Conservation (phyloP, 306 rosid genomes). For the Hippophae tibetana region DNA sequence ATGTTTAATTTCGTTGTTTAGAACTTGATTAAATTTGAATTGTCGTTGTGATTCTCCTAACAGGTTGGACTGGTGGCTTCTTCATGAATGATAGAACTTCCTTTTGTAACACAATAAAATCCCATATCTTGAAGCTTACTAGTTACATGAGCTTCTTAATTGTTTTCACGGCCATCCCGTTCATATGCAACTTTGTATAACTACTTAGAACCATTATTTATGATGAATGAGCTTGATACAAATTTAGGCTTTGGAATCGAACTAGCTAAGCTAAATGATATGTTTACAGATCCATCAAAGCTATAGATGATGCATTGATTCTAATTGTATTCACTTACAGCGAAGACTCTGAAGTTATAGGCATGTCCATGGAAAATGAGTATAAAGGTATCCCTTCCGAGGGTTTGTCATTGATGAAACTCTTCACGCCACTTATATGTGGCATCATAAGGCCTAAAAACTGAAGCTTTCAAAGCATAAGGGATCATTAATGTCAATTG, state of each 20-base stretch:
- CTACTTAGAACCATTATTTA: conserved; percentile 73
- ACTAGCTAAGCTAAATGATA: conserved; percentile 76
- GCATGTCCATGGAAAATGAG: conserved; percentile 78
- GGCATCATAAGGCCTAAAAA: conserved; percentile 86
- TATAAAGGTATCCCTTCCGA: conserved; percentile 89
- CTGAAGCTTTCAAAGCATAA: conserved; percentile 63
- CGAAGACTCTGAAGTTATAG: conserved; percentile 70
- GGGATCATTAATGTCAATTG: conserved; percentile 53
- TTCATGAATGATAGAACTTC: conserved; percentile 41
- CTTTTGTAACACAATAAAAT: conserved; percentile 41
- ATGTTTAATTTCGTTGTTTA: too few species aligned
- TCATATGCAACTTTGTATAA: conserved; percentile 93
- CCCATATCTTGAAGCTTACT: conserved; percentile 66
- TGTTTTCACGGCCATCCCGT: conserved; percentile 86
- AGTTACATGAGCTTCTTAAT: conserved; percentile 39
- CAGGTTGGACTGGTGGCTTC: conserved; percentile 42
- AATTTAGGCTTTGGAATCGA: conserved; percentile 86
- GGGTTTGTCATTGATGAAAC: conserved; percentile 71
- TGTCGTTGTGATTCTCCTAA: too few species aligned
- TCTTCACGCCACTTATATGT: conserved; percentile 56
- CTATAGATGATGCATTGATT: conserved; percentile 77
- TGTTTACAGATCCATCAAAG: conserved; percentile 81
- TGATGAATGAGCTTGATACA: conserved; percentile 73
- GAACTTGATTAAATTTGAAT: too few species aligned
- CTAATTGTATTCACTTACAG: conserved; percentile 57